Evolutionary conservation across 2,329 filamentous ascomycete species (phyloP).

Genomic region (Akanthomyces dipterigenus): DNA sequence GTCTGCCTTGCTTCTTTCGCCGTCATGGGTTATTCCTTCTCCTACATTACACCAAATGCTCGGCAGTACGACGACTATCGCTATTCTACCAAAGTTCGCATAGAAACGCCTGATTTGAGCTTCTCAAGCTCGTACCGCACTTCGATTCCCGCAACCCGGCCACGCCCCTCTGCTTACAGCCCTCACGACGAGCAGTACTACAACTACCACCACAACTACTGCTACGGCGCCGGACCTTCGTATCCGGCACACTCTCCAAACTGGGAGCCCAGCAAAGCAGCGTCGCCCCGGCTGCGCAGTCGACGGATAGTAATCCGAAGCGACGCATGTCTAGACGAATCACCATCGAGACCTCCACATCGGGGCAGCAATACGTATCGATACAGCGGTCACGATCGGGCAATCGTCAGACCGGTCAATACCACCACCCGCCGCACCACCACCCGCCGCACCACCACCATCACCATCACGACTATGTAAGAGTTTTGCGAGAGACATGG

Average conservation of each 20-base stretch:
- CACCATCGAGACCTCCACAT: constrained; percentile 29
- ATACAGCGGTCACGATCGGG: constrained; percentile 34
- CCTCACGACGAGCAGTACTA: background rate
- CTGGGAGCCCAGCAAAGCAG: constrained; percentile 14
- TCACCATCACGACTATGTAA: constrained; percentile 29
- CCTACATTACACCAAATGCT: background rate
- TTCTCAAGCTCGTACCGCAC: background rate
- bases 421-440: constrained; percentile 23
- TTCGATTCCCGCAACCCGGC: background rate
- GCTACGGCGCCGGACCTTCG: constrained; percentile 2
- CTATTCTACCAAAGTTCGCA: background rate
- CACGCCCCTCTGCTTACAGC: background rate
- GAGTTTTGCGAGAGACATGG: constrained; percentile 31
- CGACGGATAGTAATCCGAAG: constrained; percentile 6
- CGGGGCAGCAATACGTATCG: constrained; percentile 31
- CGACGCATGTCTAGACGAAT: constrained; percentile 29
- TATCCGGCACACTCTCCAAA: constrained; percentile 9
- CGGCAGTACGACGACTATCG: background rate
- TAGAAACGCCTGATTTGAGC: background rate
- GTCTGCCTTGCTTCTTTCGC: background rate
- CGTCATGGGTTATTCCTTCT: background rate
- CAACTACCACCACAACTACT: background rate
- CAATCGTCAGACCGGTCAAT: constrained; percentile 18
- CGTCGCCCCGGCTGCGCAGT: constrained; percentile 3
- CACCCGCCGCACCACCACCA: constrained; percentile 24